Evolutionary conservation across 2,329 filamentous ascomycete species (phyloP), one percentile per base, ranked within the genome.

Genomic region (Fusarium penzigii): DNA sequence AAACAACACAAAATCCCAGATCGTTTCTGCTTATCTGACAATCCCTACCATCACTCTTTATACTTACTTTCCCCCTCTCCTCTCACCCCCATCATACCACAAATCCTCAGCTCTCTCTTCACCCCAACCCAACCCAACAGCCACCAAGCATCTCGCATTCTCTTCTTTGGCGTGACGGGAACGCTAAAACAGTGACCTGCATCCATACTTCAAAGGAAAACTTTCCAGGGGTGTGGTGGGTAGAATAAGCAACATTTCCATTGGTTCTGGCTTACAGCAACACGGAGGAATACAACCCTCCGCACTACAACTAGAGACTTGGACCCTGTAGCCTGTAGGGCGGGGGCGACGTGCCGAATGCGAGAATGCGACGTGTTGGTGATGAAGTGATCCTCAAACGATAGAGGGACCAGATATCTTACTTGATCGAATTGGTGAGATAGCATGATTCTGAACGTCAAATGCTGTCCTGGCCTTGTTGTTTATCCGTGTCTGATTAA

Each of bases 191-290:
- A 4, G 7, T 25, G 20, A 7, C 5, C 20, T 25, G 20, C 5
- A 7, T 25, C n/a, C n/a, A n/a, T n/a, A n/a, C n/a, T n/a, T n/a
- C n/a, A n/a, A n/a, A n/a, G n/a, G n/a, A n/a, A n/a, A n/a, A n/a
- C n/a, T n/a, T n/a, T n/a, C n/a, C n/a, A n/a, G n/a, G n/a, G n/a
- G n/a, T n/a, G n/a, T n/a, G n/a, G 20, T 42, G 12, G 11, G 20
- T 44, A 51, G 48, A 63, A 63, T 63, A 62, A 62, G 59, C 60
- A 25, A 59, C 29, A 1, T 16, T n/a, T 12, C 39, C 39, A 62
- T 63, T 62, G 60, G 60, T 17, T 46, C 40, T 47, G 40, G 39
- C 20, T 25, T 25, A 25, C 20, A 25, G 20, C 20, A 25, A 25
- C 20, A 25, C 20, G 20, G 20, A 25, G 20, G 20, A 25, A 25